phyloP scores from a whole-genome alignment of 2,329 filamentous ascomycete species.

The Chaetomium globosum region DNA sequence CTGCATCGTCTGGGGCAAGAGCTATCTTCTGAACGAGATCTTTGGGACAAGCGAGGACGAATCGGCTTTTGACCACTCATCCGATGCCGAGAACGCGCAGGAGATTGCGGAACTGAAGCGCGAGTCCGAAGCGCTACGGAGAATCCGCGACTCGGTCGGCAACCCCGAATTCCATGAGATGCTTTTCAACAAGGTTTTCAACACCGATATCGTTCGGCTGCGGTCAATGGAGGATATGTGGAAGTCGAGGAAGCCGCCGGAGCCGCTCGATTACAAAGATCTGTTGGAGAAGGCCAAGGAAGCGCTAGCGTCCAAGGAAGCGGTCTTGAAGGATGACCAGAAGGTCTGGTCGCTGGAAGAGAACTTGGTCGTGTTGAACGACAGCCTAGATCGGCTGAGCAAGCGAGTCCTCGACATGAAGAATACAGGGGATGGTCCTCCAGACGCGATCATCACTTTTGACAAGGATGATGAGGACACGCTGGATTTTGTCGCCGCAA shows the following conservation, averaged over 20 bases:
- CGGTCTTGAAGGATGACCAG: constrained; percentile 68
- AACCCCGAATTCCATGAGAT: constrained; percentile 74
- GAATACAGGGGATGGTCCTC: constrained; percentile 48
- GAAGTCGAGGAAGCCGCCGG: constrained; percentile 77
- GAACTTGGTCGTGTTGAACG: constrained; percentile 82
- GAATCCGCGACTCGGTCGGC: constrained; percentile 79
- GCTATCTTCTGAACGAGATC: constrained; percentile 91
- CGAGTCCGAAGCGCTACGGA: constrained; percentile 81
- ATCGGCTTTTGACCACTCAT: constrained; percentile 74
- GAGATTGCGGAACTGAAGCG: constrained; percentile 87
- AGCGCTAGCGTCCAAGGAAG: constrained; percentile 54
- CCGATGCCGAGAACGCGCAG: constrained; percentile 77
- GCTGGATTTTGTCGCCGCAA: constrained; percentile 88
- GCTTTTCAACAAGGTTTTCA: constrained; percentile 93
- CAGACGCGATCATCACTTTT: constrained; percentile 73
- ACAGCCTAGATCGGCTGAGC: constrained; percentile 78
- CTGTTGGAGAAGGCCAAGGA: constrained; percentile 57
- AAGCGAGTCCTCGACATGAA: constrained; percentile 70
- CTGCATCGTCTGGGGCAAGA: constrained; percentile 98
- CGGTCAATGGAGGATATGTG: constrained; percentile 94
- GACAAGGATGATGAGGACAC: constrained; percentile 98
- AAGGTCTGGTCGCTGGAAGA: constrained; percentile 78
- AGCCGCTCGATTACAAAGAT: constrained; percentile 69
- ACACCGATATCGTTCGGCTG: constrained; percentile 78
- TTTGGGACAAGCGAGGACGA: constrained; percentile 92